Percentiles rank a stretch among this genome's conserved stretches.
These are phyloP conservation scores for Sordariomycetes sp. DNA, from an alignment of 2,329 filamentous ascomycete genomes.

Conservation along the genomic window DNA sequence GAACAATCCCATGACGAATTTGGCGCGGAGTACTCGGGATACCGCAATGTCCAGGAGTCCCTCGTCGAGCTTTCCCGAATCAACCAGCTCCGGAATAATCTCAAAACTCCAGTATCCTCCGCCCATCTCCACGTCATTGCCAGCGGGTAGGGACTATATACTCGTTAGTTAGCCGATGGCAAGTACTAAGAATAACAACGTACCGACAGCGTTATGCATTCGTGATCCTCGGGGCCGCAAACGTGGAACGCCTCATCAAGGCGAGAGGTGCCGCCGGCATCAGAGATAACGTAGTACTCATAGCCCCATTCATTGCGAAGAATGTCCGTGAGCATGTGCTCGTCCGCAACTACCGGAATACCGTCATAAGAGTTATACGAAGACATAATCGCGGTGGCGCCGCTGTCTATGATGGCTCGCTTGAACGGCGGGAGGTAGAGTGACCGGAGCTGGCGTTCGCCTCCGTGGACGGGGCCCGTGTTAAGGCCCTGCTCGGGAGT, in stretches of 20 bases:
- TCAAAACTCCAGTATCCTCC: slow-evolving; percentile 63
- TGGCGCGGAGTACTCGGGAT: slow-evolving; percentile 51
- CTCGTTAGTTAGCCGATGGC: not conserved
- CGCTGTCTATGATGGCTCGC: slow-evolving; percentile 58
- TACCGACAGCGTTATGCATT: slow-evolving; percentile 51
- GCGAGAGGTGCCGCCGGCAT: slow-evolving; percentile 62
- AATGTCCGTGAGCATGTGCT: slow-evolving; percentile 56
- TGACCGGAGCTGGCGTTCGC: slow-evolving; percentile 41
- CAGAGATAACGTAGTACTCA: slow-evolving; percentile 52
- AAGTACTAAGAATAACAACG: slow-evolving; percentile 6
- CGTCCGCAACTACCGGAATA: slow-evolving; percentile 54
- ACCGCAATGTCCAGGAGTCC: slow-evolving; percentile 56
- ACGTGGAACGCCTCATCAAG: slow-evolving; percentile 54
- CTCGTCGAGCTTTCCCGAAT: slow-evolving; percentile 47
- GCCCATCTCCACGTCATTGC: slow-evolving; percentile 68
- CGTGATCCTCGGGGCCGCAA: slow-evolving; percentile 49
- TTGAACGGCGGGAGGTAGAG: slow-evolving; percentile 53
- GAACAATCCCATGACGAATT: slow-evolving; percentile 61
- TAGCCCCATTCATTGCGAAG: slow-evolving; percentile 64
- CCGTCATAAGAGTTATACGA: slow-evolving; percentile 69
- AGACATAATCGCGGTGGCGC: slow-evolving; percentile 60
- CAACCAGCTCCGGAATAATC: slow-evolving; percentile 53
- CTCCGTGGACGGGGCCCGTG: slow-evolving; percentile 45
- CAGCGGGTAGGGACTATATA: slow-evolving; percentile 47
- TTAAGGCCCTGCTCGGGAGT: slow-evolving; percentile 64